phyloP scores from a whole-genome alignment of 345 rosid genomes.

The Citrus australasica region DNA sequence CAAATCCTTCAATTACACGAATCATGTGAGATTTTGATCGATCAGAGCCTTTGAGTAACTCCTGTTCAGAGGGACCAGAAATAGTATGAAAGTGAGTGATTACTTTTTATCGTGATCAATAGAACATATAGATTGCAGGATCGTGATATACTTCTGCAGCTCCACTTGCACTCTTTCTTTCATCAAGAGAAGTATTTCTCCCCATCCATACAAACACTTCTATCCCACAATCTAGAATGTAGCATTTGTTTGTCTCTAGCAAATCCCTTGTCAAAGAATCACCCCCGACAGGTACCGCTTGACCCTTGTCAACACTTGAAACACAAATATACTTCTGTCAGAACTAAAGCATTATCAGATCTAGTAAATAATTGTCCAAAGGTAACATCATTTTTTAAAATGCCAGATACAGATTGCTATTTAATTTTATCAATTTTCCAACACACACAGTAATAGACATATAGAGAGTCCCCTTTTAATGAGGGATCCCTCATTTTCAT shows the following conservation, averaged over 20 bases:
- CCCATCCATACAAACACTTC: constrained; percentile 98
- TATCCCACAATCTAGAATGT: constrained; percentile 75
- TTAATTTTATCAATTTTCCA: not conserved
- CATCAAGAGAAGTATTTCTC: constrained; percentile 72
- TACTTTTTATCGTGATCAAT: not conserved
- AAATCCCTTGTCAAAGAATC: constrained; percentile 74
- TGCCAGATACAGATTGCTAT: not conserved
- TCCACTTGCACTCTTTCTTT: constrained; percentile 79
- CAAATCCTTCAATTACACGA: constrained; percentile 94
- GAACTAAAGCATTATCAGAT: constrained; percentile 13
- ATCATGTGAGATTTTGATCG: constrained; percentile 62
- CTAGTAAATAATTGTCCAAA: not conserved
- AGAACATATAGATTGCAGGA: constrained; percentile 14
- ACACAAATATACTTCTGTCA: constrained; percentile 30
- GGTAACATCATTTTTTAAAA: not conserved
- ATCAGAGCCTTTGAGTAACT: constrained; percentile 48
- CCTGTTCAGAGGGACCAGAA: constrained; percentile 42
- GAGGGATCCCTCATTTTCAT: too few species aligned
- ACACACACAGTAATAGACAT: too few species aligned
- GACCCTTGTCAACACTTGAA: constrained; percentile 81
- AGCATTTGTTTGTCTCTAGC: constrained; percentile 77
- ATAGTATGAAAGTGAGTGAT: constrained; percentile 4
- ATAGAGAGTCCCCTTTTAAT: too few species aligned
- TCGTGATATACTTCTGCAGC: constrained; percentile 61
- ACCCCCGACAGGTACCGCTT: constrained; percentile 61